phyloP scores from a whole-genome alignment of 805 yeast genomes.

The Candida montana region DNA sequence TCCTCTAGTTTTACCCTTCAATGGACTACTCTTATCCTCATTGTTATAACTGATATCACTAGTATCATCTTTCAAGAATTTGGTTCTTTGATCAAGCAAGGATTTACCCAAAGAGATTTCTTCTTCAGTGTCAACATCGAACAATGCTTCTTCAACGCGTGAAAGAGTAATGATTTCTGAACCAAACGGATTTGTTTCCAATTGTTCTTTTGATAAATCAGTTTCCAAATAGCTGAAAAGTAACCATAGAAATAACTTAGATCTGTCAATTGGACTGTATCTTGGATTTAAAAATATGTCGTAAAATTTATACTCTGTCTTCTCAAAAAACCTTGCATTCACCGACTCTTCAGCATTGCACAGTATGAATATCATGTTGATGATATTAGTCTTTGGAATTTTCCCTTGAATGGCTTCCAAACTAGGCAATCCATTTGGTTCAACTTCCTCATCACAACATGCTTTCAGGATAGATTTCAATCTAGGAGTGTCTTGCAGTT shows the following conservation, averaged over 20 bases:
- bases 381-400: slow-evolving; percentile 53
- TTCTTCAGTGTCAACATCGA: slow-evolving; percentile 2
- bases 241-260: slow-evolving; percentile 76
- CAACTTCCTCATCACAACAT: slow-evolving; percentile 64
- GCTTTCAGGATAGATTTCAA: slow-evolving; percentile 85
- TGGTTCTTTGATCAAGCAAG: slow-evolving; percentile 32
- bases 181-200: slow-evolving; percentile 56
- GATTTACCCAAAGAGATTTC: slow-evolving; percentile 40
- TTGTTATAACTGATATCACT: slow-evolving; percentile 3
- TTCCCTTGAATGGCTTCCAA: slow-evolving; percentile 32
- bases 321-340: slow-evolving; percentile 28
- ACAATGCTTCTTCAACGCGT: slow-evolving; percentile 18
- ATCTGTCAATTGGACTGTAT: slow-evolving; percentile 61
- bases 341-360: slow-evolving; percentile 58
- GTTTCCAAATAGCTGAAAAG: slow-evolving; percentile 79
- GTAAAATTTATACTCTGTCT: slow-evolving; percentile 48
- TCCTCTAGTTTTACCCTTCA: slow-evolving; percentile 1
- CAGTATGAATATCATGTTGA: slow-evolving; percentile 69
- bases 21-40: neutral
- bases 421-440: slow-evolving; percentile 44
- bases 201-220: slow-evolving; percentile 44
- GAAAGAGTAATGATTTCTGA: slow-evolving; percentile 32
- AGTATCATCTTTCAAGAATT: slow-evolving; percentile 27
- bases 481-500: slow-evolving; percentile 91
- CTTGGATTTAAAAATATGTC: slow-evolving; percentile 65